Evolutionary conservation across 108 stramenopile genomes (phyloP).

Genomic region (Fragilariopsis cylindrus): DNA sequence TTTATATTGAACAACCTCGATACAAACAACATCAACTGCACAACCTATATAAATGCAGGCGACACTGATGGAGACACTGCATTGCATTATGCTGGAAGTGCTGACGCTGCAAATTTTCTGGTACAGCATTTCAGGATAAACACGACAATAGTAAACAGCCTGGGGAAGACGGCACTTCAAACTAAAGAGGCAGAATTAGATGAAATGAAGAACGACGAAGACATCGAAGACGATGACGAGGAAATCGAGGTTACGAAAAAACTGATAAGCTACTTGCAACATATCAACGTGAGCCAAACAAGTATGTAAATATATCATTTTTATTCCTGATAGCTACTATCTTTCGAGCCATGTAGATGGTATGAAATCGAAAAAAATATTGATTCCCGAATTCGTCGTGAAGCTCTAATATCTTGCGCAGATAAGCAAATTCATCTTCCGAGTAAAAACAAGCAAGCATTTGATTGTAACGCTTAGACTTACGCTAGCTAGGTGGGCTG

Average conservation of each 20-base stretch:
- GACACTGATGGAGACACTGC: constrained; percentile 76
- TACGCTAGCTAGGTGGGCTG: too few species aligned
- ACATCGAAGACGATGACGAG: constrained; percentile 55
- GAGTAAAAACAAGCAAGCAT: too few species aligned
- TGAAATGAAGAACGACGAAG: constrained; percentile 51
- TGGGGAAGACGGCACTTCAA: constrained; percentile 56
- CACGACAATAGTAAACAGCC: constrained; percentile 25
- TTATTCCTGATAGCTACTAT: too few species aligned
- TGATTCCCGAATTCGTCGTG: too few species aligned
- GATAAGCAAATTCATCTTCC: too few species aligned
- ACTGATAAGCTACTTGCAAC: constrained; percentile 41
- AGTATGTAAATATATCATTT: too few species aligned
- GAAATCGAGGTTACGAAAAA: constrained; percentile 39
- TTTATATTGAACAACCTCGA: constrained; percentile 30
- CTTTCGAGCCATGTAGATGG: too few species aligned
- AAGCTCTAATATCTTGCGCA: too few species aligned
- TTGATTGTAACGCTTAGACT: too few species aligned
- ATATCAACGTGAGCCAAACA: too few species aligned
- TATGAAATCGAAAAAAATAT: too few species aligned
- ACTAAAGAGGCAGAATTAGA: constrained; percentile 52
- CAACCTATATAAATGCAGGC: constrained; percentile 28
- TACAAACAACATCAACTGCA: constrained; percentile 9
- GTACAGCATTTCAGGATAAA: constrained; percentile 41
- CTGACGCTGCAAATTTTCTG: constrained; percentile 42
- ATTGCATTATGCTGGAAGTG: constrained; percentile 59